A percentile compares a stretch with the other conserved stretches of the same genome.
Conservation (phyloP, 2,329 filamentous ascomycete species). For the Xylariales sp. region DNA sequence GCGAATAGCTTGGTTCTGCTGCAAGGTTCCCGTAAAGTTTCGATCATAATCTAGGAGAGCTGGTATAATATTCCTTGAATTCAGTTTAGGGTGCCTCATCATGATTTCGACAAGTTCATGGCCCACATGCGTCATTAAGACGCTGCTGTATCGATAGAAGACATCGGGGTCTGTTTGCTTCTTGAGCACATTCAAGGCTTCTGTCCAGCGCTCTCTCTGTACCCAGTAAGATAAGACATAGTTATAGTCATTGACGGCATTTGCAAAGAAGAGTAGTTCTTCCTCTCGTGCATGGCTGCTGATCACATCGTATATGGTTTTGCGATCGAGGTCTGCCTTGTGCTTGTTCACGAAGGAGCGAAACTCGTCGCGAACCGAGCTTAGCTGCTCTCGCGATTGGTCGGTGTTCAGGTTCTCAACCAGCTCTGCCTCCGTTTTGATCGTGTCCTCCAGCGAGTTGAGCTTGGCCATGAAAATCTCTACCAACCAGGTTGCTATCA, state of each 20-base stretch:
- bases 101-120: conserved; percentile 89
- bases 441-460: conserved; percentile 89
- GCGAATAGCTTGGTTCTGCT: conserved; percentile 84
- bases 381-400: conserved; percentile 69
- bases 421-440: conserved; percentile 82
- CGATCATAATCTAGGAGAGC: conserved; percentile 93
- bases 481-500: conserved; percentile 93
- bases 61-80: conserved; percentile 84
- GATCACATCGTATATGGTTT: conserved; percentile 93
- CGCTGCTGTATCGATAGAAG: conserved; percentile 94
- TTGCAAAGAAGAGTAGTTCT: conserved; percentile 88
- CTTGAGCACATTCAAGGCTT: conserved; percentile 84
- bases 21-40: conserved; percentile 61
- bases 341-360: conserved; percentile 83
- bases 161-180: conserved; percentile 88
- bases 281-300: conserved; percentile 92
- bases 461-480: conserved; percentile 98
- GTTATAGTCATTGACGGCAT: conserved; percentile 83
- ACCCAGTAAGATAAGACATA: conserved; percentile 98
- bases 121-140: conserved; percentile 87
- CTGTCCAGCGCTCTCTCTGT: conserved; percentile 85
- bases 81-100: conserved; percentile 83
- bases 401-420: conserved; percentile 66
- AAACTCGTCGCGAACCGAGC: conserved; percentile 70
- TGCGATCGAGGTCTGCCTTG: conserved; percentile 82